A percentile compares a stretch with the other conserved stretches of the same genome.
Conservation (phyloP, 1,284 basidiomycete species). For the Ustilago bromivora region DNA sequence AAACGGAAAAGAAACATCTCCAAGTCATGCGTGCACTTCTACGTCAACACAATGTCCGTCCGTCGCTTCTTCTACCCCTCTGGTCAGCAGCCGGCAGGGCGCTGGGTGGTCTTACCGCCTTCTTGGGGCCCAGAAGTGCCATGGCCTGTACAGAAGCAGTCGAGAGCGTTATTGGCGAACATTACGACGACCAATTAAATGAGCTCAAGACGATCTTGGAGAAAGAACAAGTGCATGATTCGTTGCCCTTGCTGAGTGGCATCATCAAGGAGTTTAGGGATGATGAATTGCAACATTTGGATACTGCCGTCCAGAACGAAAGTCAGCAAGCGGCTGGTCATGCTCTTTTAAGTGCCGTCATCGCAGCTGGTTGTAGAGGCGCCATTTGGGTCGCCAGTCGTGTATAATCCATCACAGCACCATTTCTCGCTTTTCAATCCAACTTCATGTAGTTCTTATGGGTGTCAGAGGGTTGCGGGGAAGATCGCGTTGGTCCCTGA, state of each 20-base stretch:
- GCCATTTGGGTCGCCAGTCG: slow-evolving; percentile 83
- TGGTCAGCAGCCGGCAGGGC: slow-evolving; percentile 88
- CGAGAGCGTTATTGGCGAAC: slow-evolving; percentile 96
- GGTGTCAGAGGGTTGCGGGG: neutral
- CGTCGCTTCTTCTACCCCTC: slow-evolving; percentile 83
- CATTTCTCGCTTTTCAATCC: neutral
- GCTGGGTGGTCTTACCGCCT: slow-evolving; percentile 84
- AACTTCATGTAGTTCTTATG: neutral
- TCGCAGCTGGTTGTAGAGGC: slow-evolving; percentile 86
- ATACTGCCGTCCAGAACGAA: slow-evolving; percentile 89
- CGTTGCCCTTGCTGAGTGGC: slow-evolving; percentile 80
- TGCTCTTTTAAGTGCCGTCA: slow-evolving; percentile 84
- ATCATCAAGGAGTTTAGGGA: slow-evolving; percentile 89
- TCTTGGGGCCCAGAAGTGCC: slow-evolving; percentile 90
- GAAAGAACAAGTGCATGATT: slow-evolving; percentile 73
- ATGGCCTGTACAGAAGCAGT: slow-evolving; percentile 99
- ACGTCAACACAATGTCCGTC: slow-evolving; percentile 83
- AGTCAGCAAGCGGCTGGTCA: slow-evolving; percentile 92
- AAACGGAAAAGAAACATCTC: slow-evolving; percentile 93
- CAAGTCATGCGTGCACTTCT: slow-evolving; percentile 85
- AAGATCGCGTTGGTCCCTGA: slow-evolving; percentile 9
- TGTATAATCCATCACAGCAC: slow-evolving; percentile 10
- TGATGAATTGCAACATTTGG: slow-evolving; percentile 93
- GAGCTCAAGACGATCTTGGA: slow-evolving; percentile 49
- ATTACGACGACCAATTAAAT: slow-evolving; percentile 82